These are phyloP conservation scores for Cordyceps pruinosa DNA, from an alignment of 2,329 filamentous ascomycete species.

Conservation along the genomic window DNA sequence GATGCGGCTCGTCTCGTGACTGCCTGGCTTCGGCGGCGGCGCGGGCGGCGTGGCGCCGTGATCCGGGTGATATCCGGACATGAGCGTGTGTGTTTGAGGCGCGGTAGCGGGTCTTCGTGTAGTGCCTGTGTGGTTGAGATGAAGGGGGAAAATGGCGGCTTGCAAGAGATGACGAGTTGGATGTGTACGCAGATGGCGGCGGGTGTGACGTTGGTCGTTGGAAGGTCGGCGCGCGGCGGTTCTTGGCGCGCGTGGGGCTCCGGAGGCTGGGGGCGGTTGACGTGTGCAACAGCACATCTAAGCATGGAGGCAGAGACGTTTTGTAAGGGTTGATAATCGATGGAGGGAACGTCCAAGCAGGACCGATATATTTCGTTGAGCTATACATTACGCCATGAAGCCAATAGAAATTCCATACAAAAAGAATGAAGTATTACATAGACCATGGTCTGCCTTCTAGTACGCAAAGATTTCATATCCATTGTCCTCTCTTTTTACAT, in stretches of 20 bases:
- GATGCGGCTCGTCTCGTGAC: slow-evolving; percentile 60
- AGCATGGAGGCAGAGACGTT: neutral
- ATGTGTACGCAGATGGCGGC: neutral
- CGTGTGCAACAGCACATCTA: neutral
- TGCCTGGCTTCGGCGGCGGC: slow-evolving; percentile 65
- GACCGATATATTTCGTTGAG: neutral
- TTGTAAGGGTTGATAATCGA: neutral
- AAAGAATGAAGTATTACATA: neutral
- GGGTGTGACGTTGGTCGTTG: neutral
- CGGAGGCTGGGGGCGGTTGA: neutral
- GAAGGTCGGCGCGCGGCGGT: neutral
- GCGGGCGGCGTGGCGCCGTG: slow-evolving; percentile 47
- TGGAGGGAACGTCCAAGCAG: neutral
- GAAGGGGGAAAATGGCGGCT: neutral
- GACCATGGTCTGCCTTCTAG: neutral
- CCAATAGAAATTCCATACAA: neutral
- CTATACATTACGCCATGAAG: neutral
- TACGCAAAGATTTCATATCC: neutral
- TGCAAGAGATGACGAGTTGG: neutral
- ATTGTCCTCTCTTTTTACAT: neutral
- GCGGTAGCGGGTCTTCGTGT: neutral
- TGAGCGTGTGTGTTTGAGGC: slow-evolving; percentile 8
- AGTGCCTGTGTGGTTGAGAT: too few relatives aligned
- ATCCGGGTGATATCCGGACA: slow-evolving; percentile 26
- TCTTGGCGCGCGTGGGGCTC: neutral